Evolutionary conservation across 2,329 filamentous ascomycete species (phyloP), one percentile per base, ranked within the genome.

Genomic region (Botryosphaeria dothidea): DNA sequence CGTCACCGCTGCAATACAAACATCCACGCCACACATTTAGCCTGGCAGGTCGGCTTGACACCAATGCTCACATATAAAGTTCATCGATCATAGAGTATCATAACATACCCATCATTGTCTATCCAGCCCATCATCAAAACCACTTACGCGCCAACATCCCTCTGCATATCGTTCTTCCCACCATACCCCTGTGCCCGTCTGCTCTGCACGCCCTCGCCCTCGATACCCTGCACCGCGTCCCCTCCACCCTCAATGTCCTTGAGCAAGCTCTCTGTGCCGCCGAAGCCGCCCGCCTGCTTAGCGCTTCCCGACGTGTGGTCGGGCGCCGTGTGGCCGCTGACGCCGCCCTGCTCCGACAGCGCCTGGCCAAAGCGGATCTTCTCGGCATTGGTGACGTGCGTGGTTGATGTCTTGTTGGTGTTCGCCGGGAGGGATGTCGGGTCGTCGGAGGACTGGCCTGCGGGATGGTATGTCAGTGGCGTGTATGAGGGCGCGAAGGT

Each of bases 311-410:
- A 76, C 51, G 65, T 19, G 51, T 23, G 15, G 17, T 11, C 52
- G 27, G 41, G 52, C 13, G 66, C 77, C 41, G 85, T 87, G 75
- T 82, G 78, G 6, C 83, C 84, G 36, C 85, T 85, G 72, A 84
- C 80, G 2, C 85, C 85, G 29, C 83, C 72, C 73, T 62, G 19
- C 71, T 87, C 84, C 38, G 81, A 83, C 43, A 87, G 85, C 5
- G 79, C 79, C 73, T 87, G 82, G 6, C 85, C 86, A 68, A 84
- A 86, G 46, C 83, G 76, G 3, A 85, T 81, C 68, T 85, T 85
- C 67, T 83, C 83, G 41, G 80, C 82, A 5, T 71, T 65, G 13
- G 71, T 73, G 41, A 78, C 67, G 60, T 74, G 73, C 29, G 67
- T 77, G 78, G 73, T 80, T 75, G 72, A 83, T 72, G 66, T 81